Percentiles rank a stretch among this genome's conserved stretches.
Conservation (phyloP, 1,284 basidiomycete species). For the Exsudoporus floridanus region DNA sequence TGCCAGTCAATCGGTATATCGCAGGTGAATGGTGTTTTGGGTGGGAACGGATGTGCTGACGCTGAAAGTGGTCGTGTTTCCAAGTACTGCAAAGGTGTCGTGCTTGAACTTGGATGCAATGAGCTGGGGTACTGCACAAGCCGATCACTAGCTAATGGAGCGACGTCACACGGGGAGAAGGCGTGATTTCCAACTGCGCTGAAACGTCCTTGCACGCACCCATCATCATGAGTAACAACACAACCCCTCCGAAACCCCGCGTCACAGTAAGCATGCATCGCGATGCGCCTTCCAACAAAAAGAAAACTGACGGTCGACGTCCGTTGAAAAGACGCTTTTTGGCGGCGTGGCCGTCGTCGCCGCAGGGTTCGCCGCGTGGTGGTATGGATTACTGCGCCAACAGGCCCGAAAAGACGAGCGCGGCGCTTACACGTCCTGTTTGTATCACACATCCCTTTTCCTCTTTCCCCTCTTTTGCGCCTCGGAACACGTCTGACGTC, state of each 20-base stretch:
- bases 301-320: background rate
- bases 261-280: slow-evolving; percentile 5
- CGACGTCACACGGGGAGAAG: no score
- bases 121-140: no score
- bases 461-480: background rate
- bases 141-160: no score
- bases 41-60: no score
- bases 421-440: slow-evolving; percentile 16
- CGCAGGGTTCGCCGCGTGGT: slow-evolving; percentile 15
- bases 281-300: no score
- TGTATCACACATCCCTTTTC: background rate
- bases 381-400: slow-evolving; percentile 18
- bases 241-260: slow-evolving; percentile 7
- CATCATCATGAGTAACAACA: slow-evolving; percentile 13
- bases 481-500: background rate
- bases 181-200: no score
- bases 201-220: no score
- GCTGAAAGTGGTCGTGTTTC: no score
- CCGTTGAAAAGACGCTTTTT: slow-evolving; percentile 22
- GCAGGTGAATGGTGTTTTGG: no score
- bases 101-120: no score
- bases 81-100: no score
- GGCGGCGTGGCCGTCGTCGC: slow-evolving; percentile 21
- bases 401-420: slow-evolving; percentile 20
- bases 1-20: no score